Evolutionary conservation across 2,329 filamentous ascomycete genomes (phyloP).

Genomic region (Samsoniella hepiali): DNA sequence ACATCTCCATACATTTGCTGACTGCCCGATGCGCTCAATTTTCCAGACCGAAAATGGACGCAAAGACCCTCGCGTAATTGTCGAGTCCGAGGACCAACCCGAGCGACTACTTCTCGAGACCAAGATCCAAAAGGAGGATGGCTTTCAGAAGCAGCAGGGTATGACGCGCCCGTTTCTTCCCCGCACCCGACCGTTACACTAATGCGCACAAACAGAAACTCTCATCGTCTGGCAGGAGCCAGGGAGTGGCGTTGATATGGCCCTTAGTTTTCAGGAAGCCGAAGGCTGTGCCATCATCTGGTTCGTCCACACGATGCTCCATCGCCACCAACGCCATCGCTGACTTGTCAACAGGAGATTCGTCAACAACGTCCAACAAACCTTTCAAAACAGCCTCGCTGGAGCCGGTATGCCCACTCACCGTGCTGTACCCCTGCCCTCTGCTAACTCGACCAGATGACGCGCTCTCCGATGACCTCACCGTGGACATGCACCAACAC

Average conservation of each 20-base stretch:
- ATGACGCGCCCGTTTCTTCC: conserved; percentile 31
- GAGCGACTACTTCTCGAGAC: conserved; percentile 82
- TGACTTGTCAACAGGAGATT: conserved; percentile 67
- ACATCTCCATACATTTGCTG: conserved; percentile 24
- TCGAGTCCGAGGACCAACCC: conserved; percentile 91
- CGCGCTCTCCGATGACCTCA: conserved; percentile 78
- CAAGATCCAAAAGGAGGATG: conserved; percentile 87
- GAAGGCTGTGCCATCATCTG: conserved; percentile 92
- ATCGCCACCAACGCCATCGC: conserved; percentile 9
- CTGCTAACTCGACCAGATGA: conserved; percentile 60
- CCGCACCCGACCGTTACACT: conserved; percentile 23
- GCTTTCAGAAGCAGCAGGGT: conserved; percentile 98
- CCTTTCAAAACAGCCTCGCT: conserved; percentile 58
- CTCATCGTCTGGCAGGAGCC: conserved; percentile 97
- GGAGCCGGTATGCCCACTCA: conserved; percentile 53
- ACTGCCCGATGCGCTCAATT: conserved; percentile 24
- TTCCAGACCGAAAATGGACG: conserved; percentile 54
- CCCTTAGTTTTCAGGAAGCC: conserved; percentile 94
- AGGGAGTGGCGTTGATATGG: conserved; percentile 85
- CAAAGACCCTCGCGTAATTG: conserved; percentile 83
- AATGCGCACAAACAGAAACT: conserved; percentile 63
- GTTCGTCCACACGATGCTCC: conserved; percentile 44
- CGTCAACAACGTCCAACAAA: conserved; percentile 78
- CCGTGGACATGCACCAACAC: conserved; percentile 65
- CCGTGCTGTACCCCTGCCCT: background rate